Conservation (phyloP, 352 stramenopile species). For the Phytophthora multivora region DNA sequence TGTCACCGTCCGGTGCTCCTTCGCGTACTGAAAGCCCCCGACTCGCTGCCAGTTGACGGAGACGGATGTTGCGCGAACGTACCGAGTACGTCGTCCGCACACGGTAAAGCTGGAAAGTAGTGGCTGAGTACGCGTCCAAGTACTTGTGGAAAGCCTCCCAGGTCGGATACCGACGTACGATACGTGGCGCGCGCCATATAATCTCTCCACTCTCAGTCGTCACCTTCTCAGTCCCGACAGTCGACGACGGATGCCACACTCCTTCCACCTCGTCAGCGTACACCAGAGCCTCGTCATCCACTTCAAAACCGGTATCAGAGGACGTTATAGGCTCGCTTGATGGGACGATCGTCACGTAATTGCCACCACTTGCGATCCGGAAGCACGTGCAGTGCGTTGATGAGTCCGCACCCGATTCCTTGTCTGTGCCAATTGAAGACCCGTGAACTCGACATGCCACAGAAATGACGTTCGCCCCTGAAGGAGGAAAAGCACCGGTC, state of each 20-base stretch:
- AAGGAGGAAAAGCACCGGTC: neutral
- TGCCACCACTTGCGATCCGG: slow-evolving; percentile 26
- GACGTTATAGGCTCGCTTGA: slow-evolving; percentile 13
- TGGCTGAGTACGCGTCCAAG: slow-evolving; percentile 59
- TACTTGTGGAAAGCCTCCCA: slow-evolving; percentile 70
- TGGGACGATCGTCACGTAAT: slow-evolving; percentile 37
- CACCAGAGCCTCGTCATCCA: slow-evolving; percentile 23
- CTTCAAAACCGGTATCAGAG: slow-evolving; percentile 22
- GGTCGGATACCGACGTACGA: slow-evolving; percentile 50
- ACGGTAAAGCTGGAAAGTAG: slow-evolving; percentile 74
- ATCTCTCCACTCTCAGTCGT: slow-evolving; percentile 31
- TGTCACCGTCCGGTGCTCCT: slow-evolving; percentile 7
- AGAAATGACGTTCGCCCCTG: slow-evolving; percentile 31
- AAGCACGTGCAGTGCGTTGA: slow-evolving; percentile 43
- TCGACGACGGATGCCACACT: slow-evolving; percentile 32
- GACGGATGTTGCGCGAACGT: slow-evolving; percentile 59
- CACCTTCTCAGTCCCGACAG: slow-evolving; percentile 27
- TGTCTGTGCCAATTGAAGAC: slow-evolving; percentile 6
- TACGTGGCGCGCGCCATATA: slow-evolving; percentile 55
- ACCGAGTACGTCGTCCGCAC: slow-evolving; percentile 81
- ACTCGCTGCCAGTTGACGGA: slow-evolving; percentile 51
- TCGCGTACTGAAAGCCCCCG: slow-evolving; percentile 39
- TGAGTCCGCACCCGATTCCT: too few relatives aligned
- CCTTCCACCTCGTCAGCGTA: slow-evolving; percentile 39
- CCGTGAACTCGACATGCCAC: slow-evolving; percentile 36